These are phyloP conservation scores for Beta macrorhiza DNA, from an alignment of 179 eudicot genomes.

Conservation along the genomic window DNA sequence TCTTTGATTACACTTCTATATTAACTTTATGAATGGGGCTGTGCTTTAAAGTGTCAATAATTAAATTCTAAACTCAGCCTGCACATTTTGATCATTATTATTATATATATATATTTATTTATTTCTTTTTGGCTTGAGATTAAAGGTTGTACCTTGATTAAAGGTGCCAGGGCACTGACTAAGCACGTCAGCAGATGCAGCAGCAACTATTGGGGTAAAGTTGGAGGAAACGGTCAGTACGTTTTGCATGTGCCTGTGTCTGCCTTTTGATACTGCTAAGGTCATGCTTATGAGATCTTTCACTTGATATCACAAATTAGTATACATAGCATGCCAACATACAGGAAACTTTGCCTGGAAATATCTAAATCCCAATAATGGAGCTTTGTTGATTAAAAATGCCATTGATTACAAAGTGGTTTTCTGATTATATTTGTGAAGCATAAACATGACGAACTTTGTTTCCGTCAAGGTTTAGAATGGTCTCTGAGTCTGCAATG, in stretches of 20 bases:
- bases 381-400: background rate
- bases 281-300: background rate
- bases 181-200: conserved; percentile 75
- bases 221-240: conserved; percentile 64
- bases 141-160: conserved; percentile 66
- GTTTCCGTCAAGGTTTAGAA: background rate
- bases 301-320: background rate
- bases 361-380: background rate
- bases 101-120: background rate
- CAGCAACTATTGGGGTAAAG: conserved; percentile 59
- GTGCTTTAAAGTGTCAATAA: background rate
- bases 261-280: conserved; percentile 7
- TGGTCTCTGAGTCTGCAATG: background rate
- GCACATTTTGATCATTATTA: background rate
- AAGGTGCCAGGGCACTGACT: conserved; percentile 90
- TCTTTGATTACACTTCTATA: background rate
- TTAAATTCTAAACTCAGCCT: background rate
- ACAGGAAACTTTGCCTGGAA: too few relatives aligned
- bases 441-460: background rate
- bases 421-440: background rate
- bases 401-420: background rate
- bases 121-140: conserved; percentile 47
- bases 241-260: background rate
- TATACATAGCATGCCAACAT: too few relatives aligned
- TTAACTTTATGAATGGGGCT: background rate